These are phyloP conservation scores for Xylariales sp. DNA, from an alignment of 2,329 filamentous ascomycete genomes.

Conservation along the genomic window DNA sequence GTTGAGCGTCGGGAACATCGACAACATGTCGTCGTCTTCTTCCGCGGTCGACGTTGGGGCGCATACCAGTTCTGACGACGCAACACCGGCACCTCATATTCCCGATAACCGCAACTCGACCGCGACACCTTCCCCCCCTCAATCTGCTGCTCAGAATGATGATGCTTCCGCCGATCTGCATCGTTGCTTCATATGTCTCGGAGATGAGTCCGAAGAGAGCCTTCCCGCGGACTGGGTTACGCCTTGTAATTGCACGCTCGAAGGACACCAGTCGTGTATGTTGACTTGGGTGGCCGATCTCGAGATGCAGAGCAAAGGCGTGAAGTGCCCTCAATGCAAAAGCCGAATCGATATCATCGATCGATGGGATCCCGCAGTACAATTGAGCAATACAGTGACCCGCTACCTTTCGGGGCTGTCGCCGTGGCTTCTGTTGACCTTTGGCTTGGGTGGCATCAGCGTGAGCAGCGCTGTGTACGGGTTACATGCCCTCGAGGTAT, in stretches of 20 bases:
- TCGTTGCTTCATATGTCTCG: slow-evolving; percentile 61
- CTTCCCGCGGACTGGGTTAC: slow-evolving; percentile 66
- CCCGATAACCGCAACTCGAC: slow-evolving; percentile 11
- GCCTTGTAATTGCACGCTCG: slow-evolving; percentile 85
- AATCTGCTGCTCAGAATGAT: not conserved
- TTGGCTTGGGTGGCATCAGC: slow-evolving; percentile 47
- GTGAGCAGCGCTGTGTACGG: slow-evolving; percentile 52
- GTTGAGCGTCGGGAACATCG: too few species aligned
- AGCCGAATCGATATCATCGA: slow-evolving; percentile 71
- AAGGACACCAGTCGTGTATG: slow-evolving; percentile 81
- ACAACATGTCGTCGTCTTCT: slow-evolving; percentile 4
- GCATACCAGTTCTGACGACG: slow-evolving; percentile 1
- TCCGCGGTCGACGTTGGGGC: slow-evolving; percentile 2
- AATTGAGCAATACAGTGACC: slow-evolving; percentile 57
- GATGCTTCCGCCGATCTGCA: slow-evolving; percentile 20
- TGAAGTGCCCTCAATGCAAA: slow-evolving; percentile 88
- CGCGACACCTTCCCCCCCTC: not conserved
- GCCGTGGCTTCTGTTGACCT: slow-evolving; percentile 61
- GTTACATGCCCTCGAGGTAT: slow-evolving; percentile 42
- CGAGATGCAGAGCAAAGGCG: slow-evolving; percentile 61
- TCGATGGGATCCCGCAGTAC: slow-evolving; percentile 68
- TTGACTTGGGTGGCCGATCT: slow-evolving; percentile 91
- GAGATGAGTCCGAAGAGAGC: slow-evolving; percentile 46
- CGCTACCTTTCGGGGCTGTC: slow-evolving; percentile 48
- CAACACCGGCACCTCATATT: slow-evolving; percentile 13